A percentile compares a stretch with the other conserved stretches of the same genome.
Conservation (phyloP, 106 monocot genomes). For the Dioscorea zingiberensis region DNA sequence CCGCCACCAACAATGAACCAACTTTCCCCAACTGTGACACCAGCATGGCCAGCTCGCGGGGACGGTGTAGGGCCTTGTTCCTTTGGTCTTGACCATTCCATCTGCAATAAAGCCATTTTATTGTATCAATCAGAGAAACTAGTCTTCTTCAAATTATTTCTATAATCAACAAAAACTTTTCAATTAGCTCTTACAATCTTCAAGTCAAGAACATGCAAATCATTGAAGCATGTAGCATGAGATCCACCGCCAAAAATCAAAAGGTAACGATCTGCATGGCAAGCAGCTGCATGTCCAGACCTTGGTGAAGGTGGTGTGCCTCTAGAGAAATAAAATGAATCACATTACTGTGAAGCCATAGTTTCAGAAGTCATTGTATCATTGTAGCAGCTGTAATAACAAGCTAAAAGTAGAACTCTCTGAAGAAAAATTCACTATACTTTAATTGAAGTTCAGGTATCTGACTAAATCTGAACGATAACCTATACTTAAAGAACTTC, state of each 20-base stretch:
- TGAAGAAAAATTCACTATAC: too few species aligned
- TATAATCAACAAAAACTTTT: background rate
- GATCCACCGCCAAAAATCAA: constrained; percentile 98
- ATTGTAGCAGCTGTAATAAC: too few species aligned
- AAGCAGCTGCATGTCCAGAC: constrained; percentile 94
- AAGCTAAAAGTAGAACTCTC: too few species aligned
- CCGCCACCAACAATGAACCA: constrained; percentile 99
- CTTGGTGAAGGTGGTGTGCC: constrained; percentile 94
- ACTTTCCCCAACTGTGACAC: constrained; percentile 85
- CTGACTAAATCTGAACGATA: too few species aligned
- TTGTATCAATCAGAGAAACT: background rate
- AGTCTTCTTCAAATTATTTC: background rate
- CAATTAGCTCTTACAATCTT: constrained; percentile 55
- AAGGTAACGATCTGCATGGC: constrained; percentile 88
- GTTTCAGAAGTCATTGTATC: too few species aligned
- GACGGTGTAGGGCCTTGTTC: constrained; percentile 73
- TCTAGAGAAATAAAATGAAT: constrained; percentile 25
- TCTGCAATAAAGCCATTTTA: constrained; percentile 47
- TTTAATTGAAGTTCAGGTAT: too few species aligned
- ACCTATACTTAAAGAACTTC: too few species aligned
- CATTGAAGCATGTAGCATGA: constrained; percentile 95
- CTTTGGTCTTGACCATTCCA: constrained; percentile 97
- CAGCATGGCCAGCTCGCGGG: constrained; percentile 96
- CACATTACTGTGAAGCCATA: too few species aligned
- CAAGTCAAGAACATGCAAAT: constrained; percentile 95